These are phyloP conservation scores for Jacaranda copaia DNA, from an alignment of 257 asterid genomes.

Conservation along the genomic window DNA sequence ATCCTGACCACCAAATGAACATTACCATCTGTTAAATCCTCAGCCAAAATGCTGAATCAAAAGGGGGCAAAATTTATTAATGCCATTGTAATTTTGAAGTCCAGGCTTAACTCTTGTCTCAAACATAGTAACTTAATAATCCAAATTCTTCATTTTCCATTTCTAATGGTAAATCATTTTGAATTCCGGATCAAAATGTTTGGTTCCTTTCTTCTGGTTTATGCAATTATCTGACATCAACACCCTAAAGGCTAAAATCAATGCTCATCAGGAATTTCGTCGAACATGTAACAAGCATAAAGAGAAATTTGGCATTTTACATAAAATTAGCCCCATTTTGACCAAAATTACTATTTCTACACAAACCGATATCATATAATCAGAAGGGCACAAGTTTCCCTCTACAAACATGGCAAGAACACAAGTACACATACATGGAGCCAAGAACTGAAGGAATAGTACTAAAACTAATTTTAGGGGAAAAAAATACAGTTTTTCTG, in stretches of 20 bases:
- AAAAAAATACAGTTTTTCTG: background rate
- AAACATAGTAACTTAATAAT: background rate
- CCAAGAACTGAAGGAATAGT: background rate
- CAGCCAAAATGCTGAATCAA: background rate
- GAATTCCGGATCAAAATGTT: background rate
- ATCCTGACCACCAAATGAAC: background rate
- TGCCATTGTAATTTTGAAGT: background rate
- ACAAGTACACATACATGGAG: background rate
- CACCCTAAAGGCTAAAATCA: background rate
- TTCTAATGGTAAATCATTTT: background rate
- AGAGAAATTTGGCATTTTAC: background rate
- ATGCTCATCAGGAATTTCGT: slow-evolving; percentile 31
- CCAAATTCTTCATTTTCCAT: background rate
- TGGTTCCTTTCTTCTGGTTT: background rate
- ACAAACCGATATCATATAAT: slow-evolving; percentile 10
- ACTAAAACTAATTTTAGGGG: background rate
- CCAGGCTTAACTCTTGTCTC: slow-evolving; percentile 1
- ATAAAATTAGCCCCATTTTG: slow-evolving; percentile 12
- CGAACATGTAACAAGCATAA: slow-evolving; percentile 28
- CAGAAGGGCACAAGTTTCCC: background rate
- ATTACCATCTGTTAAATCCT: background rate
- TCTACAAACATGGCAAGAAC: background rate
- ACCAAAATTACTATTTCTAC: background rate
- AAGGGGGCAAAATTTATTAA: background rate
- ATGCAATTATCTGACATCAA: background rate